These are phyloP conservation scores for Beauveria sp. DNA, from an alignment of 2,329 filamentous ascomycete genomes.

Conservation along the genomic window DNA sequence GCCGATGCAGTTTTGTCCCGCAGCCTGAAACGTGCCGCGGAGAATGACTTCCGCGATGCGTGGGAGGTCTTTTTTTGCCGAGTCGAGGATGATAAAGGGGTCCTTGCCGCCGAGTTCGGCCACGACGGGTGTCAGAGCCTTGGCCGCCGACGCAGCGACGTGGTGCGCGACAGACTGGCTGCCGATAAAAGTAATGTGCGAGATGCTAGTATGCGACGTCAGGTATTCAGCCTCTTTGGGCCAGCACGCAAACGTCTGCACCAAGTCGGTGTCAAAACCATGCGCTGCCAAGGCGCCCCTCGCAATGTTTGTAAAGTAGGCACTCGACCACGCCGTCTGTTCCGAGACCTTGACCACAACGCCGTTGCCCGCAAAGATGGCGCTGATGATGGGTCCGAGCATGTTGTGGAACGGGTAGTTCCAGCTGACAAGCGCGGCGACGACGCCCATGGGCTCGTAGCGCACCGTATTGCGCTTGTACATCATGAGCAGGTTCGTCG, in stretches of 20 bases:
- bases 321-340: slow-evolving; percentile 86
- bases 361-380: slow-evolving; percentile 84
- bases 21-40: slow-evolving; percentile 88
- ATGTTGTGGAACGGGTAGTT: slow-evolving; percentile 97
- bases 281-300: slow-evolving; percentile 73
- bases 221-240: slow-evolving; percentile 73
- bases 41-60: slow-evolving; percentile 77
- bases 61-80: slow-evolving; percentile 55
- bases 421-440: slow-evolving; percentile 91
- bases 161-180: slow-evolving; percentile 79
- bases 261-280: slow-evolving; percentile 71
- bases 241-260: slow-evolving; percentile 85
- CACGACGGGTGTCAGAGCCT: slow-evolving; percentile 76
- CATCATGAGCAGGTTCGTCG: slow-evolving; percentile 87
- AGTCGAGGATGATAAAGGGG: slow-evolving; percentile 81
- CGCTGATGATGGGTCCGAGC: slow-evolving; percentile 81
- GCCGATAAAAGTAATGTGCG: slow-evolving; percentile 94
- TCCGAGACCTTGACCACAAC: slow-evolving; percentile 93
- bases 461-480: slow-evolving; percentile 89
- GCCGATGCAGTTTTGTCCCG: slow-evolving; percentile 95
- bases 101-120: slow-evolving; percentile 95
- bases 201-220: slow-evolving; percentile 75
- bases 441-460: slow-evolving; percentile 89
- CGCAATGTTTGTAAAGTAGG: slow-evolving; percentile 74
- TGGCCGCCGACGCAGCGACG: slow-evolving; percentile 80